Conservation (phyloP, 139 green algal species). For the Microglena sp. region DNA sequence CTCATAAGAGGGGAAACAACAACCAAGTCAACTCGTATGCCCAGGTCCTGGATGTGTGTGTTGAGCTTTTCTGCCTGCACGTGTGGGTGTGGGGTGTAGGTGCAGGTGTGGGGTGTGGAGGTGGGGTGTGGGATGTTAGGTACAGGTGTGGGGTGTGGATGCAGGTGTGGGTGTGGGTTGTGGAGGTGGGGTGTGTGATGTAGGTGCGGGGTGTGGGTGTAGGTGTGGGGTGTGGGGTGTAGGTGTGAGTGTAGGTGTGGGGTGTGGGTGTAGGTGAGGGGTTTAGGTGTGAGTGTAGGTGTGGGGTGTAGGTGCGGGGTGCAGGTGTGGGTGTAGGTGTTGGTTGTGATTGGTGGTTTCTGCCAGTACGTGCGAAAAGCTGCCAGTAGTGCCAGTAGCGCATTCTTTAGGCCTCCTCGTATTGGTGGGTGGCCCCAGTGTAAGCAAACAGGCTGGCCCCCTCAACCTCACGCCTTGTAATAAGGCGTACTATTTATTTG, state of each 20-base stretch:
- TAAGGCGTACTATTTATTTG: no score
- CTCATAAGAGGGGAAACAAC: conserved; percentile 34
- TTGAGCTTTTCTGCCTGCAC: conserved; percentile 13
- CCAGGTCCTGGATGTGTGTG: conserved; percentile 10
- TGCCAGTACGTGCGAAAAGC: conserved; percentile 5
- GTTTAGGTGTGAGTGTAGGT: background rate
- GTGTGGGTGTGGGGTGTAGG: background rate
- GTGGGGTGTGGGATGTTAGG: background rate
- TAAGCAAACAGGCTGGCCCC: no score
- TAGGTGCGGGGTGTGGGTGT: background rate
- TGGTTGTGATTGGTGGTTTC: background rate
- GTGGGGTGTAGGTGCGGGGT: background rate
- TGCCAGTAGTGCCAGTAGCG: conserved; percentile 8
- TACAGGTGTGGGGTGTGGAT: background rate
- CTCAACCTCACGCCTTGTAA: no score
- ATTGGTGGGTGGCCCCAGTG: no score
- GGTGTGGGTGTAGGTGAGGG: background rate
- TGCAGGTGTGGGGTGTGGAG: background rate
- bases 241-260: no score
- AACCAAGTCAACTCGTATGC: conserved; percentile 29
- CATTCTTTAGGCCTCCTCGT: conserved; percentile 2
- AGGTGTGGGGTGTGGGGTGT: background rate
- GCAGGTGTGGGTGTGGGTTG: background rate
- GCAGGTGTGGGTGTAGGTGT: background rate
- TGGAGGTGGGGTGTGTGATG: background rate